Percentiles rank a stretch among this genome's conserved stretches.
Conservation (phyloP, 1,284 basidiomycete species). For the Lentinus polychrous region DNA sequence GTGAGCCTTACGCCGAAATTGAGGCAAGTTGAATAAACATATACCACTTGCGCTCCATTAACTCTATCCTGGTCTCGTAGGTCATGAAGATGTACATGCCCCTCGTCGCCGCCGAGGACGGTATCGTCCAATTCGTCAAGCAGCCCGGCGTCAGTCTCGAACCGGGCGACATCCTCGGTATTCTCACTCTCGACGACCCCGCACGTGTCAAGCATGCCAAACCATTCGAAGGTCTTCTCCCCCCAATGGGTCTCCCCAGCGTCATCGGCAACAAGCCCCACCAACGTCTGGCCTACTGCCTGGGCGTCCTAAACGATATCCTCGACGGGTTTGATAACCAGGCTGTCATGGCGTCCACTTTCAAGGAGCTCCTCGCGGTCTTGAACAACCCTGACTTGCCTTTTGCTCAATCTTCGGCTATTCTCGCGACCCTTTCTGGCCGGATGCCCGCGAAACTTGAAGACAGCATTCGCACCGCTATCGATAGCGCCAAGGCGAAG, state of each 20-base stretch:
- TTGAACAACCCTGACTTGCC: slow-evolving; percentile 85
- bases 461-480: slow-evolving; percentile 73
- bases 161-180: slow-evolving; percentile 98
- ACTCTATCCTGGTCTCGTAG: slow-evolving; percentile 28
- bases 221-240: slow-evolving; percentile 93
- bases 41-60: slow-evolving; percentile 12
- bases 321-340: slow-evolving; percentile 95
- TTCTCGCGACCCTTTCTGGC: slow-evolving; percentile 86
- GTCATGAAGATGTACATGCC: slow-evolving; percentile 99
- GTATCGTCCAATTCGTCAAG: slow-evolving; percentile 95
- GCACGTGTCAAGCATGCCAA: slow-evolving; percentile 97
- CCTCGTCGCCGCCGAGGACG: slow-evolving; percentile 92
- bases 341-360: slow-evolving; percentile 73
- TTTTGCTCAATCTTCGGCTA: slow-evolving; percentile 80
- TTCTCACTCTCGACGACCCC: slow-evolving; percentile 95
- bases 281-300: slow-evolving; percentile 77
- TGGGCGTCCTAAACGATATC: slow-evolving; percentile 85
- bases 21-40: slow-evolving; percentile 50
- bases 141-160: slow-evolving; percentile 95
- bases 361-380: slow-evolving; percentile 78
- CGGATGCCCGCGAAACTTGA: slow-evolving; percentile 93
- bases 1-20: slow-evolving; percentile 97
- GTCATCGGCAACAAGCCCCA: slow-evolving; percentile 90
- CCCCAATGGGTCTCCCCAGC: slow-evolving; percentile 78
- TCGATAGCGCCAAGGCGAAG: slow-evolving; percentile 74